Base-by-base conservation (phyloP, 1,139 yeast genomes). In the Pichia sorboxylosa region DNA sequence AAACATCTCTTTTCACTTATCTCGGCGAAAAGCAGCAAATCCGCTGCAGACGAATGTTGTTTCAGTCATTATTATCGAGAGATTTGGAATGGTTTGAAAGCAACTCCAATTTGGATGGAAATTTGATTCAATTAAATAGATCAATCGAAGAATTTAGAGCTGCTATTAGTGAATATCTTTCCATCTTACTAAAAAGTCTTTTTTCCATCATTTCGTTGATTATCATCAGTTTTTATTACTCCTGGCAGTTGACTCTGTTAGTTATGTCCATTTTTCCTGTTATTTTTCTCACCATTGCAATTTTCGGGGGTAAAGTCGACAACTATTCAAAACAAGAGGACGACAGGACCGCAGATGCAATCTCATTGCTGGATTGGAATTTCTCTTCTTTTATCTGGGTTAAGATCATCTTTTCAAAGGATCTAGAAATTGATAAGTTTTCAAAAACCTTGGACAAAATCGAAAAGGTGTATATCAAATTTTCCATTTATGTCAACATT, bases 201-300 rank as follows among this genome's bases (percentile, higher is more conserved):
- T 64, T 71, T 1, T 63, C 81, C 0, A 58, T 73, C 0, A 34
- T 73, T 5, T 69, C 82, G 0, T 59, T 82, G 6, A 54, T 81
- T 2, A 64, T 69, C 1, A 72, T 83, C 2, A 77, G 96, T 0
- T 67, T 90, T 53, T 65, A 67, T 38, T 77, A 73, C 40, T 80
- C 93, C 1, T 87, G 97, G 96, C 65, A 80, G 4, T 63, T 90
- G 10, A 82, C 97, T 0, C 53, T 90, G 21, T 70, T 90, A 1
- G 69, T 81, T 14, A 51, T 87, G 39, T 76, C 83, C 1, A 65
- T 79, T 7, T 49, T 83, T 3, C 98, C 98, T 0, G 25, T 84
- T 0, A 69, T 90, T 42, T 63, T 63, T 0, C 13, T 64, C 0
- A 42, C 68, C 13, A 73, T 80, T 0, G 55, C 62, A 33, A 33